These are phyloP conservation scores for Iris macrosiphon DNA, from an alignment of 106 monocot species.

Conservation along the genomic window DNA sequence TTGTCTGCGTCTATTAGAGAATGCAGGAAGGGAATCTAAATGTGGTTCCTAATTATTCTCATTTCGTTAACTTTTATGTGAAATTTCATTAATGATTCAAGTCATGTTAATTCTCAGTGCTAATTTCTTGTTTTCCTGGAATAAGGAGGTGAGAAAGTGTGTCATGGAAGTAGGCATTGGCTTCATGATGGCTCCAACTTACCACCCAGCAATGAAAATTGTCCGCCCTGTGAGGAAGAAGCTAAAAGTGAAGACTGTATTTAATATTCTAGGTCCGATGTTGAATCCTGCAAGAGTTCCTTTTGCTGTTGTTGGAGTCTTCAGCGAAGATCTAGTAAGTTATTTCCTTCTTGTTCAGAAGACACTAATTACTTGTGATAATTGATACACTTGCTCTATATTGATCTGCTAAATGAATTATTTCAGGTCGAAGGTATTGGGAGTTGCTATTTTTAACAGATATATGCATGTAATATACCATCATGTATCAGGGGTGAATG, in stretches of 20 bases:
- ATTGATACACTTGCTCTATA: slow-evolving; percentile 72
- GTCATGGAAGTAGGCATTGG: slow-evolving; percentile 70
- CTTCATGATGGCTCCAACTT: slow-evolving; percentile 94
- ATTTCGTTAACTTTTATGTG: not conserved
- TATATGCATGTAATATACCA: too few relatives aligned
- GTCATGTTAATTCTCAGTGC: not conserved
- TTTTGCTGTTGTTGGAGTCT: slow-evolving; percentile 91
- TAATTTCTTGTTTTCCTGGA: slow-evolving; percentile 7
- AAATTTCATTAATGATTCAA: not conserved
- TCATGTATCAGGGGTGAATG: too few relatives aligned
- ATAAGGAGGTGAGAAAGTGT: slow-evolving; percentile 68
- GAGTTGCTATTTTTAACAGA: too few relatives aligned
- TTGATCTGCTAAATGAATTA: slow-evolving; percentile 24
- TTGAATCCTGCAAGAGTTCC: slow-evolving; percentile 87
- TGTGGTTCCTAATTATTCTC: too few relatives aligned
- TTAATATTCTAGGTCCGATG: slow-evolving; percentile 95
- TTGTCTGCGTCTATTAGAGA: too few relatives aligned
- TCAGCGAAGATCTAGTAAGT: slow-evolving; percentile 83
- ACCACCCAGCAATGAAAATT: slow-evolving; percentile 95
- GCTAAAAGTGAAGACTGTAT: slow-evolving; percentile 93
- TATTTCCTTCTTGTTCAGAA: not conserved
- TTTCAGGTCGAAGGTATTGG: too few relatives aligned
- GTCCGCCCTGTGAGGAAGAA: slow-evolving; percentile 84
- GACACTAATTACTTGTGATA: not conserved
- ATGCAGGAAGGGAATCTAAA: too few relatives aligned